A percentile compares a stretch with the other conserved stretches of the same genome.
phyloP scores from a whole-genome alignment of 2,329 filamentous ascomycete species.

The Acephala macrosclerotiorum region DNA sequence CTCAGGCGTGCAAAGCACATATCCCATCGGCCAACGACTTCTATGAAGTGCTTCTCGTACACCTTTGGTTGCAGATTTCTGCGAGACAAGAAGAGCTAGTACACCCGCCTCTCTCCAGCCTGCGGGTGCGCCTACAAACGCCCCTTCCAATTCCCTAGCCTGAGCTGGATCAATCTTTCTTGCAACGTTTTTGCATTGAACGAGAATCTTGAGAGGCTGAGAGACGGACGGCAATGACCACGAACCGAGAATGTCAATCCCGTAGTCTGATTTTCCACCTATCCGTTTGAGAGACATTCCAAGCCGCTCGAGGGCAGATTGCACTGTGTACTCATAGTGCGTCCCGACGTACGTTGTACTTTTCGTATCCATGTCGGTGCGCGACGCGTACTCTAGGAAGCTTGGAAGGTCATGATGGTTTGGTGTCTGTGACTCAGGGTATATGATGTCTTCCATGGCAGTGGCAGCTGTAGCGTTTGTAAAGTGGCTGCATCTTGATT shows the following conservation, averaged over 20 bases:
- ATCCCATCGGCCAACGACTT: slow-evolving; percentile 76
- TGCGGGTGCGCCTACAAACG: slow-evolving; percentile 74
- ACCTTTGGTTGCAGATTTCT: slow-evolving; percentile 77
- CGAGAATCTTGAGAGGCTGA: slow-evolving; percentile 53
- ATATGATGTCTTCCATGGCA: slow-evolving; percentile 44
- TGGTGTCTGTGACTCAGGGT: slow-evolving; percentile 54
- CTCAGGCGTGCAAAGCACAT: slow-evolving; percentile 64
- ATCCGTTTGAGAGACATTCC: slow-evolving; percentile 71
- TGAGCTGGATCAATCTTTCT: slow-evolving; percentile 61
- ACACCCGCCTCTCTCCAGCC: slow-evolving; percentile 73
- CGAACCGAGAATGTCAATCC: slow-evolving; percentile 76
- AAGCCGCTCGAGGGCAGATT: slow-evolving; percentile 60
- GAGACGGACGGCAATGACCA: slow-evolving; percentile 65
- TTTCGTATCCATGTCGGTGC: slow-evolving; percentile 59
- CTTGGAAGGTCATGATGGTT: slow-evolving; percentile 69
- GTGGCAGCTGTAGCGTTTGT: slow-evolving; percentile 33
- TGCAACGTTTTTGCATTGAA: slow-evolving; percentile 74
- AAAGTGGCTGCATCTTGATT: slow-evolving; percentile 33
- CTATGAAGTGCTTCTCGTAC: slow-evolving; percentile 74
- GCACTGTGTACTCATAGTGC: slow-evolving; percentile 77
- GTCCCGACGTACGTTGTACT: slow-evolving; percentile 75
- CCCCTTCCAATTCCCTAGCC: slow-evolving; percentile 81
- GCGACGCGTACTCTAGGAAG: slow-evolving; percentile 69
- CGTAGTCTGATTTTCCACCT: slow-evolving; percentile 71
- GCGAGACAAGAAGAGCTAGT: slow-evolving; percentile 75